phyloP scores from a whole-genome alignment of 2,329 filamentous ascomycete genomes.

The Pseudogymnoascus sp. region DNA sequence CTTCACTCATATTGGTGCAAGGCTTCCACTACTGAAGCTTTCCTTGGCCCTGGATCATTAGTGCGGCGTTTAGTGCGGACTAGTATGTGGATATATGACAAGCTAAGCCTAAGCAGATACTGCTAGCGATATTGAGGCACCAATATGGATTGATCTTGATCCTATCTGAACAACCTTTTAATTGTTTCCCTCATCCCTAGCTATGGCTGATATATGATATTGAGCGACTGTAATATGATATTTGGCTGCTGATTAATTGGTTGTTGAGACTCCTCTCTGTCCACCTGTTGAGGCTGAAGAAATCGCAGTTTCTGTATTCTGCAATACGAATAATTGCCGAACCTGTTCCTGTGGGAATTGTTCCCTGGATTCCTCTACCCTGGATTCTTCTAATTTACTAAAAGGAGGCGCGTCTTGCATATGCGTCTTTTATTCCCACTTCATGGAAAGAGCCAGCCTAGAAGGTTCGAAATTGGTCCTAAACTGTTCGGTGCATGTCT shows the following conservation, averaged over 20 bases:
- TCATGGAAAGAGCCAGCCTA: not conserved
- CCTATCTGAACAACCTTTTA: not conserved
- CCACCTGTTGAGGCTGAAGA: not conserved
- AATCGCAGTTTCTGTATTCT: not conserved
- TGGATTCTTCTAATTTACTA: no score
- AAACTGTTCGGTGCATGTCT: not conserved
- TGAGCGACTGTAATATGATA: not conserved
- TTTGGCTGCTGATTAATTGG: not conserved
- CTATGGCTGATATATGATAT: not conserved
- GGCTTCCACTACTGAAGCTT: not conserved
- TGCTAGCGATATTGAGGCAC: not conserved
- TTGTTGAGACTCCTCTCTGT: not conserved
- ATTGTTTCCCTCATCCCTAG: not conserved
- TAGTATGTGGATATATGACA: not conserved
- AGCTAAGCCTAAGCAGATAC: not conserved
- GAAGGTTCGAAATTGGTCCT: not conserved
- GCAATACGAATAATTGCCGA: not conserved
- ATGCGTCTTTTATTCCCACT: no score
- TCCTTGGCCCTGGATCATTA: not conserved
- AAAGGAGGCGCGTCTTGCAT: no score
- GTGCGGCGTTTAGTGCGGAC: not conserved
- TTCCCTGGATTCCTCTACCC: no score
- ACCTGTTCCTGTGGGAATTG: not conserved
- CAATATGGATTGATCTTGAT: not conserved
- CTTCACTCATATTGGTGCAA: not conserved